A percentile compares a stretch with the other conserved stretches of the same genome.
These are phyloP conservation scores for Phlebiopsis gigantea DNA, from an alignment of 768 basidiomycete species.

Conservation along the genomic window DNA sequence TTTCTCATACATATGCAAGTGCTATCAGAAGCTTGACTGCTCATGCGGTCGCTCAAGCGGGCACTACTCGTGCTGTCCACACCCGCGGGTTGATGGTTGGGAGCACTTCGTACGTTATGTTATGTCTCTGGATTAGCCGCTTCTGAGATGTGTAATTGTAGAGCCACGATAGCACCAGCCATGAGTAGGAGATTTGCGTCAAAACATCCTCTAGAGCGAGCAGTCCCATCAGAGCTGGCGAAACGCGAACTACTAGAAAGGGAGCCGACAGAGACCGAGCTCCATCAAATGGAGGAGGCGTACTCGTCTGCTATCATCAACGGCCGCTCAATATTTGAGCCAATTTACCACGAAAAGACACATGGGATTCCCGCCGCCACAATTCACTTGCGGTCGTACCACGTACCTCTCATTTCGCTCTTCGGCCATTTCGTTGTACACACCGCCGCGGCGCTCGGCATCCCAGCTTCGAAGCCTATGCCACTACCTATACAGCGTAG, in stretches of 20 bases:
- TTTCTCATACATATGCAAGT: not conserved
- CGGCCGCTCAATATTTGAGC: conserved; percentile 52
- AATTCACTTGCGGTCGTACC: conserved; percentile 80
- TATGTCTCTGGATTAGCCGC: too few species aligned
- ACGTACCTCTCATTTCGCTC: conserved; percentile 59
- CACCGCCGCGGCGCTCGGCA: conserved; percentile 78
- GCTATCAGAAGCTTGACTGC: not conserved
- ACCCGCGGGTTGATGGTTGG: not conserved
- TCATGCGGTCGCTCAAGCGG: not conserved
- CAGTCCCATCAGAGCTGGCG: too few species aligned
- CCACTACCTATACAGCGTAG: conserved; percentile 69
- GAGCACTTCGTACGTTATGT: not conserved
- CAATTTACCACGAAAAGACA: conserved; percentile 53
- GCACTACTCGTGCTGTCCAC: not conserved
- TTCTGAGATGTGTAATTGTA: too few species aligned
- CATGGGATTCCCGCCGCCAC: conserved; percentile 74
- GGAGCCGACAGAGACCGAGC: not conserved
- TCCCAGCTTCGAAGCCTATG: conserved; percentile 64
- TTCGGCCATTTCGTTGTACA: conserved; percentile 83
- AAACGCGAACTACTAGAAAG: too few species aligned
- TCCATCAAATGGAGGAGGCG: conserved; percentile 27
- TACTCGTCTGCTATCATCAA: conserved; percentile 52
- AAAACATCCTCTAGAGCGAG: too few species aligned
- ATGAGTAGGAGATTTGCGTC: too few species aligned
- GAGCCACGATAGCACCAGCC: too few species aligned